phyloP scores from a whole-genome alignment of 2,329 filamentous ascomycete genomes.

The Botryotinia calthae region DNA sequence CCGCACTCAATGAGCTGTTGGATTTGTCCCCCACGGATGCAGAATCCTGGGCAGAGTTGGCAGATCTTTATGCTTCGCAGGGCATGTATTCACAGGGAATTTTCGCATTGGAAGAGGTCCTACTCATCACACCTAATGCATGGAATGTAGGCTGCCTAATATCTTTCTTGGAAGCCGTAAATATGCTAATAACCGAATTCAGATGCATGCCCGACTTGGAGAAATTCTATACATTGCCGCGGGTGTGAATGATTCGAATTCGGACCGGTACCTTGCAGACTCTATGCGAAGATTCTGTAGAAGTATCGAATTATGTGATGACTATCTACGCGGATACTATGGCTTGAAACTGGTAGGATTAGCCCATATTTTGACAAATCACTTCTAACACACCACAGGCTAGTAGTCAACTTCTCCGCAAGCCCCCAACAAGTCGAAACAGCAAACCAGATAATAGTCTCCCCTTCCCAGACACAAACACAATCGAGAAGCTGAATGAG shows the following conservation, averaged over 20 bases:
- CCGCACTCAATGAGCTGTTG: slow-evolving; percentile 70
- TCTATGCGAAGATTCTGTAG: slow-evolving; percentile 83
- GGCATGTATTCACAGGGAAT: slow-evolving; percentile 80
- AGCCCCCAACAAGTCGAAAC: slow-evolving; percentile 46
- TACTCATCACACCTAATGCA: slow-evolving; percentile 83
- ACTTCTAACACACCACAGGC: slow-evolving; percentile 34
- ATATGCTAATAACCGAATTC: slow-evolving; percentile 32
- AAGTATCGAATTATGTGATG: slow-evolving; percentile 89
- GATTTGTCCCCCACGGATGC: slow-evolving; percentile 85
- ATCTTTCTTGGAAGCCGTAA: not conserved
- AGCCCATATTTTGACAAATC: not conserved
- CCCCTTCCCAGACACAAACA: slow-evolving; percentile 54
- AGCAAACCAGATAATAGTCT: slow-evolving; percentile 47
- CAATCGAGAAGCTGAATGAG: slow-evolving; percentile 67
- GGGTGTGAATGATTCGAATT: slow-evolving; percentile 43
- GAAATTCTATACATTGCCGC: slow-evolving; percentile 76
- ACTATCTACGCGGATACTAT: slow-evolving; percentile 89
- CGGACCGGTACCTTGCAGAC: slow-evolving; percentile 60
- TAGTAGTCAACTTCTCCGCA: slow-evolving; percentile 45
- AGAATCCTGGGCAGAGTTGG: slow-evolving; percentile 89
- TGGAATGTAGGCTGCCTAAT: slow-evolving; percentile 72
- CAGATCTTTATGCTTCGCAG: slow-evolving; percentile 79
- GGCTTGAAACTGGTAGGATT: slow-evolving; percentile 73
- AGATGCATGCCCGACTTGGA: slow-evolving; percentile 84
- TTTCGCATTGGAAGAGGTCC: slow-evolving; percentile 84